Base-by-base conservation (phyloP, 2,329 filamentous ascomycete genomes). In the Trichoderma aggressivum region DNA sequence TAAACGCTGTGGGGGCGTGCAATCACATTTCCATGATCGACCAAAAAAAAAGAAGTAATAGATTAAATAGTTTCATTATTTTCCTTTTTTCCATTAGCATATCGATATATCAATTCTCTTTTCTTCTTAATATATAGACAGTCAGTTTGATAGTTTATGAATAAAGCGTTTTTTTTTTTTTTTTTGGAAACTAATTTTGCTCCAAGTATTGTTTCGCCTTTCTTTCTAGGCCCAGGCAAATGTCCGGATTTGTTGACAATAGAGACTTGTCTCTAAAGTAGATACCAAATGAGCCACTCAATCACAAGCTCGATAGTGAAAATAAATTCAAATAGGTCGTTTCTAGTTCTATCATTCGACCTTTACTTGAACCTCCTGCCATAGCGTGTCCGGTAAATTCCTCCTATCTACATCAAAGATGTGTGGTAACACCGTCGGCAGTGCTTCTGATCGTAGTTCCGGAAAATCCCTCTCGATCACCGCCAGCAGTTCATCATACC, bases 401-500 rank as follows among this genome's bases (percentile, higher is more conserved):
- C 50, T 7, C 12, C 26, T 60, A n/a, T 68, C 65, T 6, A 68
- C 65, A 34, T 68, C 55, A 34, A 60, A 68, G 21, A 68, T 68
- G 5, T 68, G 65, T n/a, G 65, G 65, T 26, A 68, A 8, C 7
- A 68, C 28, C 26, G 65, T 68, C 14, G 55, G 65, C 21, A 68
- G n/a, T 16, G 55, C 65, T 34, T 60, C 65, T 7, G 55, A n/a
- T 39, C 34, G 43, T 18, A 68, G 1, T 10, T 60, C 65, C 3
- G 55, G 65, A 7, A 50, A 68, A 10, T 50, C 28, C 7, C 18
- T 39, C 21, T 60, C 12, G 7, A 68, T 68, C 12, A 68, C 28
- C 21, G 65, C 34, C 12, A 68, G 14, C 26, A 68, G 39, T 16
- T 68, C 55, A 26, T 68, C 55, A n/a, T 68, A 68, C 65, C 65